Conservation (phyloP, 768 basidiomycete species). For the Naganishia friedmannii region DNA sequence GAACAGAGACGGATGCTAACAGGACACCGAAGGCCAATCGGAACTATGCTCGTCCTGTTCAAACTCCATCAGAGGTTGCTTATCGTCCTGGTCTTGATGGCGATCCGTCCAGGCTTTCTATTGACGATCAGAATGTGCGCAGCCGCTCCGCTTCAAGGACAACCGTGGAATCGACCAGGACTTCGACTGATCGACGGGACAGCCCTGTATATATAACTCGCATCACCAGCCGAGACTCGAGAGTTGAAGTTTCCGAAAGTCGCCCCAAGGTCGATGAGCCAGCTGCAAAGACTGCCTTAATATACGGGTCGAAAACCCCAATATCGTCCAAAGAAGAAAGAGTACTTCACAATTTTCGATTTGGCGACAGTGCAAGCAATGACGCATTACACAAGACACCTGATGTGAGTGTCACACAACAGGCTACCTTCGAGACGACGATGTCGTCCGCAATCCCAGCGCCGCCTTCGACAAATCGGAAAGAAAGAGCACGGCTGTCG, state of each 20-base stretch:
- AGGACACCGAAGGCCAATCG: neutral
- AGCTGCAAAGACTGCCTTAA: neutral
- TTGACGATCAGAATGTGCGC: too few species aligned
- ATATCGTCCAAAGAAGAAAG: neutral
- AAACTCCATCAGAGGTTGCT: neutral
- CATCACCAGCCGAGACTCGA: too few species aligned
- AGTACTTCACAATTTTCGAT: neutral
- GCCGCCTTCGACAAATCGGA: neutral
- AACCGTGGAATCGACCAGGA: too few species aligned
- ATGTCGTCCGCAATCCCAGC: neutral
- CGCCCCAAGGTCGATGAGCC: too few species aligned
- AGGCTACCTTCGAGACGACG: neutral
- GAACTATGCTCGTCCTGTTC: neutral
- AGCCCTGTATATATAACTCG: too few species aligned
- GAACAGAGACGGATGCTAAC: neutral
- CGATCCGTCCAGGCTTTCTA: too few species aligned
- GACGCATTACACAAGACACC: neutral
- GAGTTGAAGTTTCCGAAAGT: too few species aligned
- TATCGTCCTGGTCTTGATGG: neutral
- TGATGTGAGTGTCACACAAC: neutral
- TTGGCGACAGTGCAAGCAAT: constrained; percentile 4
- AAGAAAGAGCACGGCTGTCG: constrained; percentile 26
- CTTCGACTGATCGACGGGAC: too few species aligned
- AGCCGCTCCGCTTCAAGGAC: too few species aligned
- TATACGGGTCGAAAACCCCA: neutral